phyloP scores from a whole-genome alignment of 345 rosid species.

The Eucalyptus cladocalyx region DNA sequence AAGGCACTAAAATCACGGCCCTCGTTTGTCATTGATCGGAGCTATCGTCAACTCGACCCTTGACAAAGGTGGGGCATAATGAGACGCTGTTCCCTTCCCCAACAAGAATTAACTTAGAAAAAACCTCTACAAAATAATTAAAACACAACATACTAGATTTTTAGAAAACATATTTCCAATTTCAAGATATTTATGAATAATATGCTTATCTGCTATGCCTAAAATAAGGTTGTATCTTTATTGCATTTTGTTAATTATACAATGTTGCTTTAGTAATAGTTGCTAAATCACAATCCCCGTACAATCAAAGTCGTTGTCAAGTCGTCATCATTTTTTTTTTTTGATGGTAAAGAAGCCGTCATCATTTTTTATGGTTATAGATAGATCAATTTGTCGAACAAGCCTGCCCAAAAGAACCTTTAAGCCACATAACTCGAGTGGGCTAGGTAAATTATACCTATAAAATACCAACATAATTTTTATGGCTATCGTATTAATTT shows the following conservation, averaged over 20 bases:
- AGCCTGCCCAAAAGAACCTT: not conserved
- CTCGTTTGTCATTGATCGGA: not conserved
- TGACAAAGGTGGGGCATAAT: not conserved
- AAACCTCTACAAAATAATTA: not conserved
- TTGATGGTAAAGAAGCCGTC: too few relatives aligned
- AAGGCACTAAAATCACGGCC: not conserved
- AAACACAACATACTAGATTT: not conserved
- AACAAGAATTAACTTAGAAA: not conserved
- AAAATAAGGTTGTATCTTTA: not conserved
- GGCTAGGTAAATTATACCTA: not conserved
- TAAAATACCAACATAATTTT: not conserved
- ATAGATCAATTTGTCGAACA: not conserved
- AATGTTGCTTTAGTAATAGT: not conserved
- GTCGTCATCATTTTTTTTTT: not conserved
- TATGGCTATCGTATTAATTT: not conserved
- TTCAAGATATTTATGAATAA: not conserved
- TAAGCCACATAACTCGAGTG: not conserved
- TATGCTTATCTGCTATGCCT: accelerated
- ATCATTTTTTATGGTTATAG: not conserved
- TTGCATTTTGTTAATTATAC: not conserved
- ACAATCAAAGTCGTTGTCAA: not conserved
- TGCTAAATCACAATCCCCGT: not conserved
- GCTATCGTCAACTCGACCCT: not conserved
- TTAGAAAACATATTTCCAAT: not conserved
- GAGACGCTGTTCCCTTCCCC: not conserved